Evolutionary conservation across 1,284 basidiomycete species (phyloP).

Genomic region (Ustilago esculenta): DNA sequence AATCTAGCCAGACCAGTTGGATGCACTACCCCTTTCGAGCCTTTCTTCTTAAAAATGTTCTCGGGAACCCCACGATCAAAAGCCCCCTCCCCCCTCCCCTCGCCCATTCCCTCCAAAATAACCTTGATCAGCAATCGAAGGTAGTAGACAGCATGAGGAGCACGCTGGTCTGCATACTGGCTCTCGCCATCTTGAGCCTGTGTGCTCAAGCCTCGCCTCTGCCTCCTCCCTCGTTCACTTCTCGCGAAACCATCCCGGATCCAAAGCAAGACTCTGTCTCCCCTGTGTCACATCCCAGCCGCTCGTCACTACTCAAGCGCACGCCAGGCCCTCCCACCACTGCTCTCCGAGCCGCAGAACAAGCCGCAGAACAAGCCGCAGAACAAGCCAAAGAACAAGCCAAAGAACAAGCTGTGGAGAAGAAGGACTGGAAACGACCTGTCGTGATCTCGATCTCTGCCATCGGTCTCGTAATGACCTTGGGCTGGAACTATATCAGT

Average conservation of each 20-base stretch:
- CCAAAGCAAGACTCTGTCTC: too few species aligned
- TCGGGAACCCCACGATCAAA: too few species aligned
- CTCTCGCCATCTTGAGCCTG: constrained; percentile 8
- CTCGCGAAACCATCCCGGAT: too few species aligned
- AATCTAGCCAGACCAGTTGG: too few species aligned
- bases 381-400: not conserved
- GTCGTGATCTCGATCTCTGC: constrained; percentile 11
- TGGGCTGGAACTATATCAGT: constrained; percentile 33
- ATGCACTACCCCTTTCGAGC: too few species aligned
- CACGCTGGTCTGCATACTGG: constrained; percentile 2
- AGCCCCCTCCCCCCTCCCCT: not conserved
- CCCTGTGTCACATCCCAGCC: too few species aligned
- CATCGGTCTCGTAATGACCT: constrained; percentile 11
- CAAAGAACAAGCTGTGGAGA: not conserved
- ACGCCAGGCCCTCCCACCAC: not conserved
- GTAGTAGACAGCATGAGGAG: constrained; percentile 16
- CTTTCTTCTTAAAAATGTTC: too few species aligned
- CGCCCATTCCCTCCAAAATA: too few species aligned
- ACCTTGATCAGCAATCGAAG: too few species aligned
- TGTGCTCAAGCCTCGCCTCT: constrained; percentile 14
- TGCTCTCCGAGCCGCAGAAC: not conserved
- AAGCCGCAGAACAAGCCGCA: not conserved
- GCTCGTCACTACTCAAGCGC: not conserved
- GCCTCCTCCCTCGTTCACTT: not conserved
- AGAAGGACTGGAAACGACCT: constrained; percentile 30